Evolutionary conservation across 495 filamentous ascomycete genomes (phyloP), one percentile per base, ranked within the genome.

Genomic region (Pyronema omphalodes): DNA sequence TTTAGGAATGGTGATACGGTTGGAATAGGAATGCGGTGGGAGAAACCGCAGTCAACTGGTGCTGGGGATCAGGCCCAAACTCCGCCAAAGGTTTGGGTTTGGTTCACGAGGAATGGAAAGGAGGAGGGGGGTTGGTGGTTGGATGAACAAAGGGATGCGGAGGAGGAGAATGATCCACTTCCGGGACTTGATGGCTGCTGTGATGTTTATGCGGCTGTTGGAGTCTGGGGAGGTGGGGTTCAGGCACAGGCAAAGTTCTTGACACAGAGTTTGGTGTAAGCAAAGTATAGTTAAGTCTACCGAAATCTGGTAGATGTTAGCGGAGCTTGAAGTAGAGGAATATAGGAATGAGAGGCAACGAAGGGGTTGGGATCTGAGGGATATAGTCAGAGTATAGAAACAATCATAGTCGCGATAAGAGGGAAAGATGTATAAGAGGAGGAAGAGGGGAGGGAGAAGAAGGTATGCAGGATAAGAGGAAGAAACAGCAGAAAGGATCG

Each of bases 151-250:
- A 67, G 74, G 48, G 89, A 96, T 68, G 70, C 69, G 9, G 71
- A 77, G 53, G 56, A 70, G 61, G 75, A 84, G 52, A 71, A 81
- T 53, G 68, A 66, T 36, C 75, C 77, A 3, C 71, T 85, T 0
- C 71, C 74, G 41, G 89, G 88, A 0, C 67, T 96, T 39, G 83
- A 88, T 65, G 89, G 89, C 0, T 74, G 78, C 44, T 75, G 79
- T 62, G 89, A 96, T 64, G 56, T 96, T 39, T 85, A 84, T 68
- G 82, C 79, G 40, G 83, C 85, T 0, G 69, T 96, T 29, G 89
- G 89, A 76, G 44, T 93, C 79, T 67, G 81, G 82, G 36, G 76
- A 69, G 53, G 78, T 82, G 12, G 80, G 76, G 33, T 87, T 3
- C 40, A 59, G 37, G 54, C 56, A 7, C 44, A 29, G 29, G 56